These are phyloP conservation scores for Cenococcum geophilum DNA, from an alignment of 495 filamentous ascomycete species.

Conservation along the genomic window DNA sequence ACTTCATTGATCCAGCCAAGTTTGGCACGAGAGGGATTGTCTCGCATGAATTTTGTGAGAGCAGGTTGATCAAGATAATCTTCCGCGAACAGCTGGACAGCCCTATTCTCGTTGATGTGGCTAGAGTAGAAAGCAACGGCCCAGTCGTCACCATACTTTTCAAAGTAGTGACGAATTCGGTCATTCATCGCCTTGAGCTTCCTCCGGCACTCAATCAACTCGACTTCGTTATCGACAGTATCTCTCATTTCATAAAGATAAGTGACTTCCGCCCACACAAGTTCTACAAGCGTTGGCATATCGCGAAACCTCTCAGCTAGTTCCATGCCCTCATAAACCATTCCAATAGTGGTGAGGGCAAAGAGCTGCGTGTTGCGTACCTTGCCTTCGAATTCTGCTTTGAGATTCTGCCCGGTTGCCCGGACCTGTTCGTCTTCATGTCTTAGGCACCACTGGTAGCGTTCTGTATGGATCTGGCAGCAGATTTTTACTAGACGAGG, in stretches of 20 bases:
- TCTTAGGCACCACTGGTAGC: conserved; percentile 53
- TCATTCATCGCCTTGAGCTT: conserved; percentile 24
- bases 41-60: conserved; percentile 69
- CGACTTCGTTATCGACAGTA: conserved; percentile 19
- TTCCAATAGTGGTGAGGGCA: conserved; percentile 61
- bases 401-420: conserved; percentile 45
- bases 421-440: conserved; percentile 45
- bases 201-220: conserved; percentile 18
- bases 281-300: conserved; percentile 35
- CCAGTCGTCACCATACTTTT: conserved; percentile 56
- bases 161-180: conserved; percentile 34
- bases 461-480: conserved; percentile 57
- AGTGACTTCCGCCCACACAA: conserved; percentile 29
- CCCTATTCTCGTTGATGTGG: conserved; percentile 58
- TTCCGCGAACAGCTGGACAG: conserved; percentile 62
- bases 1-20: conserved; percentile 96
- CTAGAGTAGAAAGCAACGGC: conserved; percentile 74
- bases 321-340: conserved; percentile 52
- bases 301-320: conserved; percentile 61
- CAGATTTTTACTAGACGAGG: conserved; percentile 51
- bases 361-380: conserved; percentile 55
- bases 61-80: conserved; percentile 54
- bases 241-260: conserved; percentile 11
- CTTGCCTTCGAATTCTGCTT: conserved; percentile 44
- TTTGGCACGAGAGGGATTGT: conserved; percentile 59